A percentile compares a stretch with the other conserved stretches of the same genome.
These are phyloP conservation scores for Cryptococcus depauperatus DNA, from an alignment of 1,284 basidiomycete species.

Conservation along the genomic window DNA sequence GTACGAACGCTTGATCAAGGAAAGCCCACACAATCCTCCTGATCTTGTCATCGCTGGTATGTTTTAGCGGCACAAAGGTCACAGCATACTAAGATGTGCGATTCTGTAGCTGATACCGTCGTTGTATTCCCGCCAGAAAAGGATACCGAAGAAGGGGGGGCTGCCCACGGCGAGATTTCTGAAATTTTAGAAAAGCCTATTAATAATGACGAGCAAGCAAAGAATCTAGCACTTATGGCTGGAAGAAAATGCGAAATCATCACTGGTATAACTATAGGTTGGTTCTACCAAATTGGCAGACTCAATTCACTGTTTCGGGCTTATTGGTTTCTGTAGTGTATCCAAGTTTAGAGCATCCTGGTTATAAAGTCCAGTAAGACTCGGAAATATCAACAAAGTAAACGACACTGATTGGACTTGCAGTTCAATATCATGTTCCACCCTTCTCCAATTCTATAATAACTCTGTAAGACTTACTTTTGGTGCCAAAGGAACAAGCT, in stretches of 20 bases:
- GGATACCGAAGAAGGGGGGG: conserved; percentile 46
- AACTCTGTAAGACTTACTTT: conserved; percentile 53
- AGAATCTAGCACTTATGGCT: conserved; percentile 81
- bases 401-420: background rate
- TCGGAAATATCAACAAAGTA: background rate
- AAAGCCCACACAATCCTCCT: conserved; percentile 72
- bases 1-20: conserved; percentile 69
- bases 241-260: conserved; percentile 82
- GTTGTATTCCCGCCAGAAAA: conserved; percentile 71
- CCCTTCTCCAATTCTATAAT: conserved; percentile 70
- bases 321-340: conserved; percentile 63
- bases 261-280: conserved; percentile 74
- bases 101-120: conserved; percentile 70
- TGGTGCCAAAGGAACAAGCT: too few relatives aligned
- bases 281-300: too few relatives aligned
- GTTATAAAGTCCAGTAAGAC: conserved; percentile 69
- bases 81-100: background rate
- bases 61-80: conserved; percentile 17
- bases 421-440: conserved; percentile 75
- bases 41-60: conserved; percentile 86
- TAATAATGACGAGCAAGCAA: conserved; percentile 71
- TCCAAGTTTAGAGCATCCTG: conserved; percentile 73
- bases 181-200: conserved; percentile 71
- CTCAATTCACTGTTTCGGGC: too few relatives aligned
- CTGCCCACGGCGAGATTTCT: conserved; percentile 27